Evolutionary conservation across 1,284 basidiomycete species (phyloP).

Genomic region (Lentinula novae-zelandiae): DNA sequence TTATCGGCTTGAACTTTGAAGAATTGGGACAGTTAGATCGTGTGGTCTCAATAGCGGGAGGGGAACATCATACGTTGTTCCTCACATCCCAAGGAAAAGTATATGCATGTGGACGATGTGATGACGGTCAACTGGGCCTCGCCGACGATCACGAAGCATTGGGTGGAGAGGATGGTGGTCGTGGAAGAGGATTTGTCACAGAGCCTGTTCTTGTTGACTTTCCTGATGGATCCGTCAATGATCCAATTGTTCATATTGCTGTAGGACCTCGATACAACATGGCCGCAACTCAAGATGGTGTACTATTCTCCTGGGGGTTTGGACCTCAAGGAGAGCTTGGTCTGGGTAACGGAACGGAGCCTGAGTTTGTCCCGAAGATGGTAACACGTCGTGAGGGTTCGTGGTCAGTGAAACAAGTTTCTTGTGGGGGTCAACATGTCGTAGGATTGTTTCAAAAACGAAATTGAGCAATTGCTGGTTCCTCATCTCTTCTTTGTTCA

Average conservation of each 20-base stretch:
- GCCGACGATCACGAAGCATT: conserved; percentile 44
- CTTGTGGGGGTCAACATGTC: conserved; percentile 49
- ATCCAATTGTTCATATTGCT: conserved; percentile 58
- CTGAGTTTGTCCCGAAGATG: conserved; percentile 23
- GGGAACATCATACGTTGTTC: conserved; percentile 78
- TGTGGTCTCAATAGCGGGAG: conserved; percentile 59
- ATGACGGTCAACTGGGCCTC: conserved; percentile 67
- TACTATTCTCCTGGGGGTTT: conserved; percentile 68
- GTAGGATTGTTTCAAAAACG: conserved; percentile 34
- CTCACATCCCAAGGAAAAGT: conserved; percentile 73
- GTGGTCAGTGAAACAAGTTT: conserved; percentile 37
- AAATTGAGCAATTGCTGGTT: too few relatives aligned
- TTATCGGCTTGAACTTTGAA: conserved; percentile 51
- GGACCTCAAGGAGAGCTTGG: conserved; percentile 53
- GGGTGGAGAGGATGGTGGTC: conserved; percentile 24
- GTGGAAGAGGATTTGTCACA: conserved; percentile 37
- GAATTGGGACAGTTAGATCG: conserved; percentile 51
- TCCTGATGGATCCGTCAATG: conserved; percentile 36
- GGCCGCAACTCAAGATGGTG: conserved; percentile 61
- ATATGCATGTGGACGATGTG: conserved; percentile 65
- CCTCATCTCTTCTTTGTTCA: too few relatives aligned
- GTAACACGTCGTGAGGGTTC: conserved; percentile 43
- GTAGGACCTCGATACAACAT: conserved; percentile 68
- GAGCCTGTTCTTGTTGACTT: conserved; percentile 55
- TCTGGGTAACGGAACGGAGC: conserved; percentile 36